Evolutionary conservation across 2,329 filamentous ascomycete genomes (phyloP).

Genomic region (Fonsecaea pugnacius): DNA sequence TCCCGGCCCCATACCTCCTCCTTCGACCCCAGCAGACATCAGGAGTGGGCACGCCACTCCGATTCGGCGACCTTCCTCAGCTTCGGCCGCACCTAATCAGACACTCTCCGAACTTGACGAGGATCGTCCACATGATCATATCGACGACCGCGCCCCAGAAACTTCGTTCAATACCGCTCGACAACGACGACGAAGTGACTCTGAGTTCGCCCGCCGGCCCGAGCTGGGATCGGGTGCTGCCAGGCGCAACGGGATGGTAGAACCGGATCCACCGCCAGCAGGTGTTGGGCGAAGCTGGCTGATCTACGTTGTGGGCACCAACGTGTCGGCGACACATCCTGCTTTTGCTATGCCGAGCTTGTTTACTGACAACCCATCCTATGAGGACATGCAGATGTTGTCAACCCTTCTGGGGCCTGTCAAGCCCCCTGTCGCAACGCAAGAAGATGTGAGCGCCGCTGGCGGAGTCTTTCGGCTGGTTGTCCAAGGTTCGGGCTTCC

Average conservation of each 20-base stretch:
- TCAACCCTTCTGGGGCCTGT: conserved; percentile 69
- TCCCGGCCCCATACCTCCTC: conserved; percentile 63
- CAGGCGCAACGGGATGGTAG: conserved; percentile 67
- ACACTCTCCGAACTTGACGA: conserved; percentile 48
- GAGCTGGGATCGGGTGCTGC: conserved; percentile 65
- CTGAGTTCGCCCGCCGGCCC: conserved; percentile 60
- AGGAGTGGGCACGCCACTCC: conserved; percentile 59
- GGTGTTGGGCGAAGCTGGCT: conserved; percentile 68
- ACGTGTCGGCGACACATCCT: conserved; percentile 71
- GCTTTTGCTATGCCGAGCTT: conserved; percentile 71
- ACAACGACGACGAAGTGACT: conserved; percentile 63
- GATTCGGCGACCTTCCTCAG: conserved; percentile 52
- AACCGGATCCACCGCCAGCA: conserved; percentile 57
- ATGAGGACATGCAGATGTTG: conserved; percentile 73
- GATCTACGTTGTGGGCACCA: conserved; percentile 72
- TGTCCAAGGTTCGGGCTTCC: conserved; percentile 47
- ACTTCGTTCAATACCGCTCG: conserved; percentile 52
- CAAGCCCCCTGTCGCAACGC: conserved; percentile 69
- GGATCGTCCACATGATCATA: conserved; percentile 42
- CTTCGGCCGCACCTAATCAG: conserved; percentile 49
- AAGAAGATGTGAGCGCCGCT: conserved; percentile 66
- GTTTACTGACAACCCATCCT: conserved; percentile 71
- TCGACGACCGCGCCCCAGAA: conserved; percentile 39
- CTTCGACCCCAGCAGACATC: conserved; percentile 66
- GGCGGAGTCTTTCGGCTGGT: conserved; percentile 64